Conservation (phyloP, 257 asterid genomes). For the Fraxinus anomala region DNA sequence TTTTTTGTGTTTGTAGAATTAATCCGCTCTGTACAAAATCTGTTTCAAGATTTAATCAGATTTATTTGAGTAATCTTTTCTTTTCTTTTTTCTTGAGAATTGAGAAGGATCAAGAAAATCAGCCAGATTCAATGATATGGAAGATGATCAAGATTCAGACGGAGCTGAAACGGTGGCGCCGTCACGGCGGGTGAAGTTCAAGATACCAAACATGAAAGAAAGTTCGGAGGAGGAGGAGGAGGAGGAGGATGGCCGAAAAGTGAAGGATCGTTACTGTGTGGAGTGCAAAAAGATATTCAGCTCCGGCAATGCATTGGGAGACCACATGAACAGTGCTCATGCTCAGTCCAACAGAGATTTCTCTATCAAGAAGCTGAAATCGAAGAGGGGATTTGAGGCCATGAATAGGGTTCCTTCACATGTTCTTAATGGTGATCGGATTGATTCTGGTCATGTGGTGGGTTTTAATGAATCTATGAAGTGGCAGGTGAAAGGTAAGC, state of each 20-base stretch:
- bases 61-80: not conserved
- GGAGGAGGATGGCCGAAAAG: not conserved
- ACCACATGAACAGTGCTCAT: constrained; percentile 79
- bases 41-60: not conserved
- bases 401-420: not conserved
- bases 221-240: not conserved
- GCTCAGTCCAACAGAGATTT: constrained; percentile 57
- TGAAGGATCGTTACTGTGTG: constrained; percentile 38
- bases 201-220: not conserved
- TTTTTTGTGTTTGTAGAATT: not conserved
- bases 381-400: constrained; percentile 7
- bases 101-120: not conserved
- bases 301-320: constrained; percentile 79
- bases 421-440: not conserved
- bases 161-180: not conserved
- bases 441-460: not conserved
- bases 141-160: not conserved
- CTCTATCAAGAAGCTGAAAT: constrained; percentile 28
- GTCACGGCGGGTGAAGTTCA: constrained; percentile 18
- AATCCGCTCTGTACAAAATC: not conserved
- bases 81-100: not conserved
- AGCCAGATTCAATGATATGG: not conserved
- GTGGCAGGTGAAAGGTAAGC: constrained; percentile 39
- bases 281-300: constrained; percentile 46
- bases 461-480: constrained; percentile 13